Percentiles rank a stretch among this genome's conserved stretches.
phyloP scores from a whole-genome alignment of 2,329 filamentous ascomycete species.

The Penicillium paneum region DNA sequence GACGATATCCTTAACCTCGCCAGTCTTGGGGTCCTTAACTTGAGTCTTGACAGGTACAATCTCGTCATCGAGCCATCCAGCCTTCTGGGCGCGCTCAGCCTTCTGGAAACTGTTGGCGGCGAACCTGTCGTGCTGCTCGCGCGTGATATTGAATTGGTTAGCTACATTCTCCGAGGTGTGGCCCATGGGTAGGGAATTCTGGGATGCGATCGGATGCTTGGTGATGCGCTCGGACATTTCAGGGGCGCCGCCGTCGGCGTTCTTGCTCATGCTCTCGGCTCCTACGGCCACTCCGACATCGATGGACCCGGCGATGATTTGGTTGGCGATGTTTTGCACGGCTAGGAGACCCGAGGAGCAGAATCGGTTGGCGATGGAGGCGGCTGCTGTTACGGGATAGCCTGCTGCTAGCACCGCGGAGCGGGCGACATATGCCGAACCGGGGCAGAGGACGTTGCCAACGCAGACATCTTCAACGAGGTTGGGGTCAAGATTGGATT shows the following conservation, averaged over 20 bases:
- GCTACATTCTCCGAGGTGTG: slow-evolving; percentile 90
- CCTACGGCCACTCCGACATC: slow-evolving; percentile 86
- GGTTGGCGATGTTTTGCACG: slow-evolving; percentile 86
- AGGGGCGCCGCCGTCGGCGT: slow-evolving; percentile 76
- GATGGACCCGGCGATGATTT: slow-evolving; percentile 84
- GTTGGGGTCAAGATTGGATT: slow-evolving; percentile 78
- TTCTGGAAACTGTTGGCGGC: slow-evolving; percentile 83
- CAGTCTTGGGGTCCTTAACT: slow-evolving; percentile 82
- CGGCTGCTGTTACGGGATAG: slow-evolving; percentile 74
- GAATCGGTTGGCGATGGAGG: slow-evolving; percentile 82
- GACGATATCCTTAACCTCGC: slow-evolving; percentile 72
- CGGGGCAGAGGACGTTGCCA: slow-evolving; percentile 81
- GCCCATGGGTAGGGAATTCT: slow-evolving; percentile 94
- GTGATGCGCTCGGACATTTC: slow-evolving; percentile 82
- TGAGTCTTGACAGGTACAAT: slow-evolving; percentile 79
- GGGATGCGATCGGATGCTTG: slow-evolving; percentile 69
- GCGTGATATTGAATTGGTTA: slow-evolving; percentile 67
- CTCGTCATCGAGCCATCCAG: slow-evolving; percentile 81
- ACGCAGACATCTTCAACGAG: slow-evolving; percentile 89
- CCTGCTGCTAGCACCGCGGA: slow-evolving; percentile 82
- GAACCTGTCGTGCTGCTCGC: slow-evolving; percentile 74
- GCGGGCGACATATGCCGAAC: slow-evolving; percentile 84
- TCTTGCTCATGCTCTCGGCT: slow-evolving; percentile 86
- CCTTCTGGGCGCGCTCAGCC: slow-evolving; percentile 74
- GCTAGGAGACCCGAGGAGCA: slow-evolving; percentile 88